These are phyloP conservation scores for Neopestalotiopsis sp. DNA, from an alignment of 2,329 filamentous ascomycete genomes.

Conservation along the genomic window DNA sequence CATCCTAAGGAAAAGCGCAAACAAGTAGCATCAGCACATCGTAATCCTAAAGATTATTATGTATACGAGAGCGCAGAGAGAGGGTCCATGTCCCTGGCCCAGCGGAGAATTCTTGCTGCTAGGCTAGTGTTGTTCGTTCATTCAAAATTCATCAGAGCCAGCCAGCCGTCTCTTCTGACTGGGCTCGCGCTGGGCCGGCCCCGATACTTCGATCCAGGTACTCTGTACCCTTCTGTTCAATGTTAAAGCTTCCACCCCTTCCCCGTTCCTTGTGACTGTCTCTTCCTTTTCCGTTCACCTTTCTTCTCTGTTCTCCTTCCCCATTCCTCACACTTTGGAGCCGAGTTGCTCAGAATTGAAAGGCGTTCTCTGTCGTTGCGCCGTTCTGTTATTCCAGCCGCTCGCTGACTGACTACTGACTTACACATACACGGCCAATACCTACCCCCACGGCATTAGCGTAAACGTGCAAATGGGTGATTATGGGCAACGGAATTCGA, in stretches of 20 bases:
- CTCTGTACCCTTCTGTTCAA: constrained; percentile 16
- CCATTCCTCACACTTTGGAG: constrained; percentile 18
- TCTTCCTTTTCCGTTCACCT: constrained; percentile 24
- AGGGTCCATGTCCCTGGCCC: not conserved
- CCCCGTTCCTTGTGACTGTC: constrained; percentile 34
- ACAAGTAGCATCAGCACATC: constrained; percentile 5
- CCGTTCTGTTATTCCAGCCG: constrained; percentile 1
- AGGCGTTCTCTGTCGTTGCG: constrained; percentile 11
- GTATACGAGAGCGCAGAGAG: not conserved
- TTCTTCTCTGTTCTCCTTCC: constrained; percentile 23
- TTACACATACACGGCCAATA: constrained; percentile 9
- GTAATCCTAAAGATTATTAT: constrained; percentile 14
- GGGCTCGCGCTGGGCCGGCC: constrained; percentile 2
- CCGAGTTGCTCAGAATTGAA: constrained; percentile 12
- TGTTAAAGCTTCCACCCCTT: constrained; percentile 35
- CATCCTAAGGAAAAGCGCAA: not conserved
- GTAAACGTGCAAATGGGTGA: constrained; percentile 14
- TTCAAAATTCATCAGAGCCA: constrained; percentile 18
- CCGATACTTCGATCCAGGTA: constrained; percentile 21
- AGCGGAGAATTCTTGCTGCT: constrained; percentile 22
- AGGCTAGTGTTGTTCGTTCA: constrained; percentile 14
- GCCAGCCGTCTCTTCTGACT: constrained; percentile 15
- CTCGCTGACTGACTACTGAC: not conserved
- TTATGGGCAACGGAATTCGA: not conserved
- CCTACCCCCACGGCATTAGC: constrained; percentile 20